Conservation (phyloP, 257 asterid species). For the Nicotiana sylvestris region DNA sequence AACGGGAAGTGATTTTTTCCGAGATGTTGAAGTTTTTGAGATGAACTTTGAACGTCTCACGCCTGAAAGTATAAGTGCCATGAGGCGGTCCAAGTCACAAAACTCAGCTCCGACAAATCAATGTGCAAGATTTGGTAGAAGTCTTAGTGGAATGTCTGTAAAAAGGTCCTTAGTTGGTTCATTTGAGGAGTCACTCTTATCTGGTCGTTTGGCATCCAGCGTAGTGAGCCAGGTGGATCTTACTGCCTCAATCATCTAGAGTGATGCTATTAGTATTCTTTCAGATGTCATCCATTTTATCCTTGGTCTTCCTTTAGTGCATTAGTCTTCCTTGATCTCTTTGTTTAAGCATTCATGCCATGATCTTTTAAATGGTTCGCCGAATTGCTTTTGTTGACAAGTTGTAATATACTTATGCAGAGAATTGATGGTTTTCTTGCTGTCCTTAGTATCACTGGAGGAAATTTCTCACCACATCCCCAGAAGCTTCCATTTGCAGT, state of each 20-base stretch:
- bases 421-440: conserved; percentile 91
- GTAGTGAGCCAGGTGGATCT: conserved; percentile 52
- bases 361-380: background rate
- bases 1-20: conserved; percentile 24
- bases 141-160: conserved; percentile 62
- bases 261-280: background rate
- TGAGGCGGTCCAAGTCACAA: conserved; percentile 26
- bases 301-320: background rate
- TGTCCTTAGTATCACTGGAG: conserved; percentile 77
- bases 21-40: conserved; percentile 41
- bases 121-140: conserved; percentile 48
- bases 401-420: conserved; percentile 36
- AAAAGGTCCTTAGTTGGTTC: conserved; percentile 89
- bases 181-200: conserved; percentile 84
- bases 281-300: background rate
- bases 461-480: conserved; percentile 75
- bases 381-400: background rate
- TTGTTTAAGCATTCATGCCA: background rate
- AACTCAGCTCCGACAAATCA: conserved; percentile 33
- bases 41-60: conserved; percentile 48
- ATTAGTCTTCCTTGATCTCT: conserved; percentile 11
- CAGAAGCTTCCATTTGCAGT: conserved; percentile 89
- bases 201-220: conserved; percentile 87
- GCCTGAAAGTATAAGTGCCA: conserved; percentile 40
- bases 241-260: conserved; percentile 5